Evolutionary conservation across 2,329 filamentous ascomycete genomes (phyloP).

Genomic region (Cercospora berteroae): DNA sequence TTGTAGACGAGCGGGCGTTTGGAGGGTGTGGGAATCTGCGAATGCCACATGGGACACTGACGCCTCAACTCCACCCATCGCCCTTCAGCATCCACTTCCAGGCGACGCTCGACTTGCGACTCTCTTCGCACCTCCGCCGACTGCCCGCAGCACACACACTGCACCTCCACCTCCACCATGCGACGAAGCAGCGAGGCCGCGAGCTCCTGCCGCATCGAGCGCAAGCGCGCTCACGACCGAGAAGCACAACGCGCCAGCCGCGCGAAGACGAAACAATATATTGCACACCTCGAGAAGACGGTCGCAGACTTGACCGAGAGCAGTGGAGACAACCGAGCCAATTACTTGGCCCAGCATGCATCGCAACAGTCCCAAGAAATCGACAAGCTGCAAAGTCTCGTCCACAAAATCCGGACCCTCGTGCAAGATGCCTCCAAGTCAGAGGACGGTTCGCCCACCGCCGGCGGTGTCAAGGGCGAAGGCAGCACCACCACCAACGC

Average conservation of each 20-base stretch:
- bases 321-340: slow-evolving; percentile 22
- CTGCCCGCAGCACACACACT: not conserved
- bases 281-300: slow-evolving; percentile 28
- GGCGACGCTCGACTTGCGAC: not conserved
- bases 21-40: not conserved
- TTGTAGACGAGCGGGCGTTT: not conserved
- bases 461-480: slow-evolving; percentile 13
- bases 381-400: slow-evolving; percentile 25
- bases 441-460: slow-evolving; percentile 10
- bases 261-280: slow-evolving; percentile 28
- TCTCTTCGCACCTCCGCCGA: not conserved
- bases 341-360: slow-evolving; percentile 27
- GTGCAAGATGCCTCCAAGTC: slow-evolving; percentile 25
- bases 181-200: slow-evolving; percentile 20
- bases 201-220: slow-evolving; percentile 29
- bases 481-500: slow-evolving; percentile 13
- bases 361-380: slow-evolving; percentile 27
- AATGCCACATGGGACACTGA: not conserved
- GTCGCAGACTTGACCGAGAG: slow-evolving; percentile 25
- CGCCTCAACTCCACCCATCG: not conserved
- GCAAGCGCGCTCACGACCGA: slow-evolving; percentile 27
- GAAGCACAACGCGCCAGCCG: slow-evolving; percentile 27
- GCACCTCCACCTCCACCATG: slow-evolving; percentile 16
- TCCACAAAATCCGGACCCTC: slow-evolving; percentile 24
- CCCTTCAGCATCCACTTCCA: not conserved